These are phyloP conservation scores for Cryptosporidium xiaoi DNA, from an alignment of 169 alveolate species.

Conservation along the genomic window DNA sequence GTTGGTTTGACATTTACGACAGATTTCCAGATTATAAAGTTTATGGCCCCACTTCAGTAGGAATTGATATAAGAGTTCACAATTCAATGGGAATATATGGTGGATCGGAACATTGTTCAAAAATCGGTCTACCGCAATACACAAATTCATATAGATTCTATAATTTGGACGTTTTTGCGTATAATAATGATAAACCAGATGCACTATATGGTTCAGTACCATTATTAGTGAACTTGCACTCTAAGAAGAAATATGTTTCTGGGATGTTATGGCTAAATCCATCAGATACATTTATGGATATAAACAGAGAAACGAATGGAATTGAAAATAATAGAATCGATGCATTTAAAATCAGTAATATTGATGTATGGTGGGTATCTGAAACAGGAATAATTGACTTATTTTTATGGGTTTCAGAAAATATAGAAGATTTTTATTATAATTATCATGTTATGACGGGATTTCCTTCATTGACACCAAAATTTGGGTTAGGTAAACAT, in stretches of 20 bases:
- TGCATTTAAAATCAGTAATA: neutral
- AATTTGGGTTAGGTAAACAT: conserved; percentile 88
- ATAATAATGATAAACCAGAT: conserved; percentile 45
- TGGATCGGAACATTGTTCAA: conserved; percentile 78
- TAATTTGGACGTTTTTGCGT: conserved; percentile 82
- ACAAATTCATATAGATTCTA: conserved; percentile 83
- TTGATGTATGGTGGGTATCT: conserved; percentile 83
- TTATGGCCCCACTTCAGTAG: conserved; percentile 78
- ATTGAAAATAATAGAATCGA: neutral
- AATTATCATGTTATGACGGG: conserved; percentile 84
- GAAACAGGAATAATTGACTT: conserved; percentile 86
- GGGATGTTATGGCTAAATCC: conserved; percentile 83
- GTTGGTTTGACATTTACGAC: conserved; percentile 76
- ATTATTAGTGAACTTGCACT: conserved; percentile 7
- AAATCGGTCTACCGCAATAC: conserved; percentile 67
- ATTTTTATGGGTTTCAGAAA: conserved; percentile 74
- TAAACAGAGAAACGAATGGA: conserved; percentile 29
- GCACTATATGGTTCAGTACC: conserved; percentile 67
- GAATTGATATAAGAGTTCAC: conserved; percentile 73
- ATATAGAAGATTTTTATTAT: conserved; percentile 66
- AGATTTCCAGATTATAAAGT: conserved; percentile 64
- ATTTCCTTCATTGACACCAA: conserved; percentile 84
- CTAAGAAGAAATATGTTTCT: conserved; percentile 17
- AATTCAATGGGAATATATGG: conserved; percentile 75
- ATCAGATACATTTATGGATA: conserved; percentile 82